A percentile compares a stretch with the other conserved stretches of the same genome.
These are phyloP conservation scores for Debaryomycetaceae sp. DNA, from an alignment of 1,139 yeast genomes.

Conservation along the genomic window DNA sequence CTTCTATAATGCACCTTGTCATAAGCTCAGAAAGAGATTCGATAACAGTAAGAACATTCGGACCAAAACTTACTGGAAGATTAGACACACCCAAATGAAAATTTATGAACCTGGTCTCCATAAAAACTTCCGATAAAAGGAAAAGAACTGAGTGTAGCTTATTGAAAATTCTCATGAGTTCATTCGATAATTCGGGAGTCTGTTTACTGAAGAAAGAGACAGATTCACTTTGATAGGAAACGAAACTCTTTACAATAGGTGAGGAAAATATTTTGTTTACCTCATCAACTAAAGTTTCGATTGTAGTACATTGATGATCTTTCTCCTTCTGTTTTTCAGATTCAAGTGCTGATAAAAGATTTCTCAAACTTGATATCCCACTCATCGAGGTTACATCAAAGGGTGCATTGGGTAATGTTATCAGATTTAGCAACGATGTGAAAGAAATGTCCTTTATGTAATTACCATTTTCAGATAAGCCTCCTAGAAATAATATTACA, in stretches of 20 bases:
- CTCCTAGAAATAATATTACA: slow-evolving; percentile 43
- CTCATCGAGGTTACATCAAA: slow-evolving; percentile 58
- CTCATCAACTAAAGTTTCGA: slow-evolving; percentile 12
- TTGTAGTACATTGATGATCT: slow-evolving; percentile 32
- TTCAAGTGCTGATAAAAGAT: slow-evolving; percentile 54
- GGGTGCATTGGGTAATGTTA: slow-evolving; percentile 50
- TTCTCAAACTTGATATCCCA: slow-evolving; percentile 50
- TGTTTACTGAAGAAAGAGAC: slow-evolving; percentile 23
- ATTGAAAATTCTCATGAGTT: slow-evolving; percentile 31
- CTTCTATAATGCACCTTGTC: slow-evolving; percentile 54
- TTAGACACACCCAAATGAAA: slow-evolving; percentile 48
- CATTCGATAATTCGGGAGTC: slow-evolving; percentile 23
- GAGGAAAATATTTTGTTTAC: slow-evolving; percentile 6
- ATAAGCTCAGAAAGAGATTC: slow-evolving; percentile 40
- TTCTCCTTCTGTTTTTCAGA: slow-evolving; percentile 48
- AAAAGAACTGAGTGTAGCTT: slow-evolving; percentile 38
- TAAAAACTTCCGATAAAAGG: slow-evolving; percentile 50
- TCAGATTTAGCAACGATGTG: slow-evolving; percentile 41
- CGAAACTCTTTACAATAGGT: slow-evolving; percentile 15
- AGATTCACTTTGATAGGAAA: slow-evolving; percentile 12
- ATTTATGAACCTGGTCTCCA: slow-evolving; percentile 43
- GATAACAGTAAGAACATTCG: slow-evolving; percentile 21
- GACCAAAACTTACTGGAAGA: slow-evolving; percentile 28
- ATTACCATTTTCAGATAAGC: slow-evolving; percentile 41
- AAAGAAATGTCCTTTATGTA: slow-evolving; percentile 39